Base-by-base conservation (phyloP, 208 protist genomes). In the Acanthamoeba lugdunensis region DNA sequence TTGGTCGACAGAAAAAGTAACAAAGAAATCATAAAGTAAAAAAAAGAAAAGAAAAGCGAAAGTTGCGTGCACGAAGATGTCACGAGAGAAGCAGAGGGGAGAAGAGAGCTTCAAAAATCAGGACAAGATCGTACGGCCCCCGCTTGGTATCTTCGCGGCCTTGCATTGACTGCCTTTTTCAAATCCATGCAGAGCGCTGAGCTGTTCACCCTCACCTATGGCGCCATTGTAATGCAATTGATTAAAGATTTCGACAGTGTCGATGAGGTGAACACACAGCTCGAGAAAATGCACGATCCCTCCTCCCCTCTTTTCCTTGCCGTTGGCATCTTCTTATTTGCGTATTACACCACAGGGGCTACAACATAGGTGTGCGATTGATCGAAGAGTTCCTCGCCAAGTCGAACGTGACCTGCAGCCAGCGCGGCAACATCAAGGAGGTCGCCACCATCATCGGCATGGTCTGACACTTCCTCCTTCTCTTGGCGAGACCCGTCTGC, bases 151-250 rank as follows among this genome's bases (percentile, higher is more conserved):
- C 16, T 58, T 58, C 13, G 52, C 5, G 13, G 2, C 52, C 56
- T 52, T 58, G 25, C 7, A 79, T 79, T 11, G 0, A 85, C 3
- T 50, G 37, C 8, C 18, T 54, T 87, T 75, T 92, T 71, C n/a
- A n/a, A 18, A 92, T 75, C 1, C 61, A 71, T 92, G n/a, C n/a
- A 96, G 73, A 99, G 98, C 95, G 96, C 98, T 1, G 98, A 99
- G 96, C 97, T 99, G 79, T 98, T 99, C 75, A 98, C 98, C 50
- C 96, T 99, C 52, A 99, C 98, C 23, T 99, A 99, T 95, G 99
- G 99, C 45, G 97, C 98, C 37, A 94, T 99, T 0, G 98, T 99
- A 16, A 97, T 98, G 93, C 98, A 99, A 95, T 96, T 99, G 69
- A 92, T 99, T 0, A 97, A 98, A 90, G 98, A 99, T 94, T 97